Percentiles rank a stretch among this genome's conserved stretches.
phyloP scores from a whole-genome alignment of 441 rosid genomes.

The Adansonia madagascariensis region DNA sequence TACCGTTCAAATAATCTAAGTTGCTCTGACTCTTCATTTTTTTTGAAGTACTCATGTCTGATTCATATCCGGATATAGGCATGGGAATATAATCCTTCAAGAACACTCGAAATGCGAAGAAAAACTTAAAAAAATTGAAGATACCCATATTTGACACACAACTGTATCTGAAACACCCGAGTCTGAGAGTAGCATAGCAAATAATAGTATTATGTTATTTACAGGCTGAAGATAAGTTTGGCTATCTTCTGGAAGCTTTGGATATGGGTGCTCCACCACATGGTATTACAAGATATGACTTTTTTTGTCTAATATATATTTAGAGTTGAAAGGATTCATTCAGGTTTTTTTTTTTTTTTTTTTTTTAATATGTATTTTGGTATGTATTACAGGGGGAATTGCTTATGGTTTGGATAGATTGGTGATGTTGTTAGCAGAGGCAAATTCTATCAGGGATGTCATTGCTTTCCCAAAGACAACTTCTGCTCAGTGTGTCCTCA shows the following conservation, averaged over 20 bases:
- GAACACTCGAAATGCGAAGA: too few relatives aligned
- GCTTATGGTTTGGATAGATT: slow-evolving; percentile 89
- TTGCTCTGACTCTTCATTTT: too few relatives aligned
- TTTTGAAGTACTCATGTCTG: too few relatives aligned
- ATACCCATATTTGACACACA: too few relatives aligned
- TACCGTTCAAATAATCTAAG: neutral
- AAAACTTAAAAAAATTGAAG: too few relatives aligned
- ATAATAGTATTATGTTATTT: slow-evolving; percentile 14
- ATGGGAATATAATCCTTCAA: too few relatives aligned
- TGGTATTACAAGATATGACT: slow-evolving; percentile 47
- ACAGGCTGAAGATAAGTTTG: slow-evolving; percentile 93
- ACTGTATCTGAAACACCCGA: too few relatives aligned
- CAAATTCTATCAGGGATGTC: slow-evolving; percentile 85
- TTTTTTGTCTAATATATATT: too few relatives aligned
- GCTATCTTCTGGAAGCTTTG: slow-evolving; percentile 90
- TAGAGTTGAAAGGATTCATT: too few relatives aligned
- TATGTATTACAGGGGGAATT: slow-evolving; percentile 70
- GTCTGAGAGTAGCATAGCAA: too few relatives aligned
- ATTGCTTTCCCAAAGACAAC: slow-evolving; percentile 98
- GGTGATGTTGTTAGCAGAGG: slow-evolving; percentile 80
- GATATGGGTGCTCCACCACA: slow-evolving; percentile 99
- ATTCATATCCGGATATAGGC: too few relatives aligned
- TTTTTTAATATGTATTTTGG: neutral
- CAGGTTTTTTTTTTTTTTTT: too few relatives aligned
- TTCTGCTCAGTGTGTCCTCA: slow-evolving; percentile 87